phyloP scores from a whole-genome alignment of 768 basidiomycete genomes.

The Gelatoporia subvermispora region DNA sequence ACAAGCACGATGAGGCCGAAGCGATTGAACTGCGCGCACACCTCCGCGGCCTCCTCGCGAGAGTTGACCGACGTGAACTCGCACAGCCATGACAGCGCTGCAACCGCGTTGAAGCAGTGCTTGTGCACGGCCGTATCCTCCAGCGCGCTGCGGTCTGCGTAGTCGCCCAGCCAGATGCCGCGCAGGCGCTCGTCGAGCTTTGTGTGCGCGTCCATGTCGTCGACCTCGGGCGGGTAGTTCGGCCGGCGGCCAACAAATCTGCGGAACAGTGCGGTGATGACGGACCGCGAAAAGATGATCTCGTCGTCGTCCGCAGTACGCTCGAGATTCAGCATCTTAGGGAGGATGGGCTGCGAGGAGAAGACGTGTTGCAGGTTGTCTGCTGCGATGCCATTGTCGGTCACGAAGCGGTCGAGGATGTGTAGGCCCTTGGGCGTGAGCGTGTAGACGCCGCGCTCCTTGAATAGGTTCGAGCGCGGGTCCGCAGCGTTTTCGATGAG shows the following conservation, averaged over 20 bases:
- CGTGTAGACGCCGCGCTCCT: slow-evolving; percentile 94
- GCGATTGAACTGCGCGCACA: slow-evolving; percentile 96
- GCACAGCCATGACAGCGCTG: slow-evolving; percentile 92
- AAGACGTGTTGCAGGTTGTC: slow-evolving; percentile 91
- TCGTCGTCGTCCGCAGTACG: slow-evolving; percentile 90
- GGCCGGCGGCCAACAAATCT: slow-evolving; percentile 89
- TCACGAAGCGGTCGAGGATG: slow-evolving; percentile 98
- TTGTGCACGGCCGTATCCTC: slow-evolving; percentile 48
- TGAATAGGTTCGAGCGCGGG: slow-evolving; percentile 84
- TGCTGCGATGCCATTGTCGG: slow-evolving; percentile 96
- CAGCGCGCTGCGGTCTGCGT: slow-evolving; percentile 59
- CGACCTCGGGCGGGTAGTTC: slow-evolving; percentile 59
- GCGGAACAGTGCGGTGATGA: slow-evolving; percentile 94
- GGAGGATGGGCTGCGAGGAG: slow-evolving; percentile 88
- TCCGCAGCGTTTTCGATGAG: slow-evolving; percentile 98
- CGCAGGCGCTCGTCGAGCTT: slow-evolving; percentile 78
- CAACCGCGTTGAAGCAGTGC: slow-evolving; percentile 80
- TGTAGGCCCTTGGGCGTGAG: slow-evolving; percentile 98
- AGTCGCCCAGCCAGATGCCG: slow-evolving; percentile 68
- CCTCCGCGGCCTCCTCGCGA: slow-evolving; percentile 93
- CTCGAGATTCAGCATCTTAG: slow-evolving; percentile 96
- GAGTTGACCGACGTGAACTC: slow-evolving; percentile 97
- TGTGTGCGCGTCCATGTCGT: slow-evolving; percentile 55
- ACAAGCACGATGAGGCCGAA: slow-evolving; percentile 88
- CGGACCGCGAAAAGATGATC: slow-evolving; percentile 90